phyloP scores from a whole-genome alignment of 1,139 yeast species.

The Pneumocystis jirovecii region DNA sequence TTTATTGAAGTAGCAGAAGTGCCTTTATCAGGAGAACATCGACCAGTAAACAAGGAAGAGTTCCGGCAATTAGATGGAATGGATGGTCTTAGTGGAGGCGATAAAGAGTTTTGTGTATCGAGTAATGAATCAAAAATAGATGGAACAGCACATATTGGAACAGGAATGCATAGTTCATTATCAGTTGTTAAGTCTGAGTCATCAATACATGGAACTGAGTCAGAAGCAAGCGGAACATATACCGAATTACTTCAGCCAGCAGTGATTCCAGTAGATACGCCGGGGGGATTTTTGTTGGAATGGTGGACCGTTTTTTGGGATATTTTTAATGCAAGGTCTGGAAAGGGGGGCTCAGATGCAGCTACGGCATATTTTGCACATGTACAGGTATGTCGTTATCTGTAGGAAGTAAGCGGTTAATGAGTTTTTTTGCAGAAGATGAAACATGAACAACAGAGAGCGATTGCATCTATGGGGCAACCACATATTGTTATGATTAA shows the following conservation, averaged over 20 bases:
- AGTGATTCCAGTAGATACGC: conserved; percentile 38
- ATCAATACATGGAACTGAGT: neutral
- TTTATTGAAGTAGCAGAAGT: conserved; percentile 61
- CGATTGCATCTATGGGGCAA: conserved; percentile 22
- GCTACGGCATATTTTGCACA: conserved; percentile 58
- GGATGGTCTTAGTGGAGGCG: neutral
- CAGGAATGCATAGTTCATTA: neutral
- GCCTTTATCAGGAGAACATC: neutral
- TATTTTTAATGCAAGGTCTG: conserved; percentile 67
- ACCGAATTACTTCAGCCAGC: conserved; percentile 2
- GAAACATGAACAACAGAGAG: conserved; percentile 34
- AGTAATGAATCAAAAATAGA: neutral
- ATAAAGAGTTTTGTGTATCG: neutral
- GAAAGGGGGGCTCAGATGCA: conserved; percentile 40
- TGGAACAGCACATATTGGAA: neutral
- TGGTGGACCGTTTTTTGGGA: conserved; percentile 99
- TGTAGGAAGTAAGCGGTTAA: neutral
- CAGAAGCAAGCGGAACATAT: neutral
- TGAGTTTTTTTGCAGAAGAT: conserved; percentile 30
- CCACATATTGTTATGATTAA: conserved; percentile 15
- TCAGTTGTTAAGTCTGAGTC: neutral
- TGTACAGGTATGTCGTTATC: conserved; percentile 18
- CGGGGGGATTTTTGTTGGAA: conserved; percentile 74
- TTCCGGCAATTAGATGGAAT: neutral
- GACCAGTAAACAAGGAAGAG: neutral